Evolutionary conservation across 805 yeast genomes (phyloP), one percentile per base, ranked within the genome.

Genomic region (Metschnikowia koreensis): DNA sequence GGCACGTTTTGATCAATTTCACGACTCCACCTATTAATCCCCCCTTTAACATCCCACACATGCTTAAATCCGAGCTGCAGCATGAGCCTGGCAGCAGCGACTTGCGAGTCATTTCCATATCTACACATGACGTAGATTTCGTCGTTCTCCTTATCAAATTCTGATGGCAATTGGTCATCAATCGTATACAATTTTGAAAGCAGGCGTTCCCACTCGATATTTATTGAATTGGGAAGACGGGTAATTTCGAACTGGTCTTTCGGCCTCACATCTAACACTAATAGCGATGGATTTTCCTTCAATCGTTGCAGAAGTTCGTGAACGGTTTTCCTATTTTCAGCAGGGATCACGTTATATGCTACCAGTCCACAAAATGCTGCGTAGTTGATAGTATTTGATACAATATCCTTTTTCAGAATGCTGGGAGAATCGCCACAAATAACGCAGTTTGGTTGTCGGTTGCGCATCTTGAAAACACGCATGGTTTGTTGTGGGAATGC

Each of bases 71-170:
- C 81, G 42, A 80, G 72, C 1, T 75, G 73, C 26, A 80, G 81
- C 46, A 77, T 73, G 43, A 92, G 66, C 41, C 75, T 68, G 50
- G 75, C 67, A 1, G 87, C 84, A 0, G 97, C 96, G 15, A 82
- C 66, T 61, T 88, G 91, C 0, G 98, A 92, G 65, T 94, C 98
- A 66, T 89, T 91, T 9, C 99, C 99, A 63, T 77, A 84, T 33
- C 97, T 76, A 67, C 99, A 94, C 16, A 93, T 74, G 0, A 90
- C 87, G 50, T 76, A 79, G 0, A 87, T 65, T 4, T 56, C 59
- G 51, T 61, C 67, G 3, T 55, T 45, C 16, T 58, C 60, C 31
- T 60, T 62, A 45, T 60, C 54, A 44, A 66, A 61, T 7, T 26
- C 53, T 6, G 29, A 33, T 1, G 61, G 70, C 1, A 71, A 51